phyloP scores from a whole-genome alignment of 164 flowering plant genomes.

The Vitis amurensis region DNA sequence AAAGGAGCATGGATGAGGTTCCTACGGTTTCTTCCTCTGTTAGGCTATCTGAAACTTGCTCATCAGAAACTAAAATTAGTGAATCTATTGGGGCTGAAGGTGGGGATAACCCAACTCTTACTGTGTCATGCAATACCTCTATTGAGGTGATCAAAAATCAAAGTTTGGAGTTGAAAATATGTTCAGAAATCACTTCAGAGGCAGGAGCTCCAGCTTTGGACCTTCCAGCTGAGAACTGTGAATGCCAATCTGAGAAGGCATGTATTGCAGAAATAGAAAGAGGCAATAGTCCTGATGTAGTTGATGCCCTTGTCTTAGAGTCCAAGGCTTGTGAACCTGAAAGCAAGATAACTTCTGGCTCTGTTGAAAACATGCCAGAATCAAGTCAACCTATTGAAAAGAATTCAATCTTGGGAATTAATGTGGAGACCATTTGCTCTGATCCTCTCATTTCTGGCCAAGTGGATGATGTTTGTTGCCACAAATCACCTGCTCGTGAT shows the following conservation, averaged over 20 bases:
- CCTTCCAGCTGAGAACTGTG: constrained; percentile 1
- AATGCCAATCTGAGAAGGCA: background rate
- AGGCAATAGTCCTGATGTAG: background rate
- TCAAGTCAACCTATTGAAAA: background rate
- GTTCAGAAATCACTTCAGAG: background rate
- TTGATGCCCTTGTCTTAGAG: background rate
- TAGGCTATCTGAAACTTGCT: constrained; percentile 1
- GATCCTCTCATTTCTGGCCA: constrained; percentile 4
- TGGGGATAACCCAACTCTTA: too few relatives aligned
- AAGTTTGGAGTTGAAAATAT: background rate
- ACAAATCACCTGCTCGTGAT: constrained; percentile 7
- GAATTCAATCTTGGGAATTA: constrained; percentile 1
- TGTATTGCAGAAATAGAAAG: background rate
- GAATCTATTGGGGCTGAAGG: constrained; percentile 2
- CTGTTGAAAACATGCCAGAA: background rate
- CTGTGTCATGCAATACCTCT: too few relatives aligned
- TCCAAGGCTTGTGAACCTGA: constrained; percentile 1
- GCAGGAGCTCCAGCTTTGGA: constrained; percentile 5
- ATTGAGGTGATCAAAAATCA: background rate
- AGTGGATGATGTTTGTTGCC: constrained; percentile 6
- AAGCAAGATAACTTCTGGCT: background rate
- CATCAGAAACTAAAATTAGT: constrained; percentile 8
- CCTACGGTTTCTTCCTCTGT: too few relatives aligned
- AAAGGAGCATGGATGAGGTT: background rate
- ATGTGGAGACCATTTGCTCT: constrained; percentile 4